Percentiles rank a stretch among this genome's conserved stretches.
These are phyloP conservation scores for Clitopilus hobsonii DNA, from an alignment of 768 basidiomycete genomes.

Conservation along the genomic window DNA sequence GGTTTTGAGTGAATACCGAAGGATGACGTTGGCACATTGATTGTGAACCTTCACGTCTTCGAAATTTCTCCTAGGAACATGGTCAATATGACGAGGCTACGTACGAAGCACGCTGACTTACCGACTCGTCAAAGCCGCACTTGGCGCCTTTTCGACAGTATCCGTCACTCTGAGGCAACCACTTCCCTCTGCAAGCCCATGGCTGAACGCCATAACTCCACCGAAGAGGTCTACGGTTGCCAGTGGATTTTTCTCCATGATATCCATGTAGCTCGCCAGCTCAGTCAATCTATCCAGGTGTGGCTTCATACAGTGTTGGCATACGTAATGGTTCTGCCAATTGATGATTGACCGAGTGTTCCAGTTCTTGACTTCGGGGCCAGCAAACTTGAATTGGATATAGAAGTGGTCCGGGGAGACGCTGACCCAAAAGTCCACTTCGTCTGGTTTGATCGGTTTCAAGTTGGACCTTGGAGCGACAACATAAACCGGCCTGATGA, in stretches of 20 bases:
- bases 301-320: constrained; percentile 36
- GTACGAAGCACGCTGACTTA: constrained; percentile 17
- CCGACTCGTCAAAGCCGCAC: constrained; percentile 65
- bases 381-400: constrained; percentile 44
- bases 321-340: constrained; percentile 35
- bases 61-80: constrained; percentile 42
- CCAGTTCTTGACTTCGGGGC: constrained; percentile 35
- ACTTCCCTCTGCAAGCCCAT: constrained; percentile 50
- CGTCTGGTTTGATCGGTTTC: constrained; percentile 14
- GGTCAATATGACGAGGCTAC: background rate
- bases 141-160: constrained; percentile 71
- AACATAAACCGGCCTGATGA: constrained; percentile 49
- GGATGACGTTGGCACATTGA: constrained; percentile 63
- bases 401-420: constrained; percentile 58
- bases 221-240: constrained; percentile 42
- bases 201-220: constrained; percentile 59
- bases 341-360: constrained; percentile 11
- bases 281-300: constrained; percentile 22
- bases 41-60: constrained; percentile 55
- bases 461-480: constrained; percentile 18
- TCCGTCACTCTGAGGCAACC: constrained; percentile 54
- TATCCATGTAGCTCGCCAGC: constrained; percentile 28
- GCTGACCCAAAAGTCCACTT: constrained; percentile 41
- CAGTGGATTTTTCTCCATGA: constrained; percentile 20
- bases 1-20: constrained; percentile 53